Conservation (phyloP, 1,284 basidiomycete genomes). For the Microbotryum scabiosae region DNA sequence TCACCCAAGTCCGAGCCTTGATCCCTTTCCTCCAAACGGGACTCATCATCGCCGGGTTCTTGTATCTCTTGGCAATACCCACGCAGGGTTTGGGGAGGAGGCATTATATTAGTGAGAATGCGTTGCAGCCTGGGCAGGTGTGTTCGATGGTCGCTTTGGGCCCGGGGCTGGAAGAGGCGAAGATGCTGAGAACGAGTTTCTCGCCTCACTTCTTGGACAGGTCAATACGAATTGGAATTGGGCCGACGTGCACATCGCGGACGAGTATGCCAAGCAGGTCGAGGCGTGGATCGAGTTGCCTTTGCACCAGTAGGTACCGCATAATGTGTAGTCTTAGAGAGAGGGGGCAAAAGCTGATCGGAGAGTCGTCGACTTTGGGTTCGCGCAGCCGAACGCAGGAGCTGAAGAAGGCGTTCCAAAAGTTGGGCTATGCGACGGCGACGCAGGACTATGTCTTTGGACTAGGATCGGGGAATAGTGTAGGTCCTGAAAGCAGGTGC, state of each 20-base stretch:
- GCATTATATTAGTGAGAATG: slow-evolving; percentile 87
- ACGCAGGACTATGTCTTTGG: slow-evolving; percentile 59
- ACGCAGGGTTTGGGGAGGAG: neutral
- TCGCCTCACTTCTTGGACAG: slow-evolving; percentile 42
- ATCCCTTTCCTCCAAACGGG: slow-evolving; percentile 13
- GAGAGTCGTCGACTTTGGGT: slow-evolving; percentile 5
- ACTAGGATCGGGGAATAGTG: slow-evolving; percentile 6
- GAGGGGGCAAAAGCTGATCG: neutral
- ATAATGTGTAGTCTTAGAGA: neutral
- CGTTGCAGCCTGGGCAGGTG: slow-evolving; percentile 79
- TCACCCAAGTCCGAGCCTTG: neutral
- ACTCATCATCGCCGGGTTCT: slow-evolving; percentile 28
- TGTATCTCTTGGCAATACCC: slow-evolving; percentile 29
- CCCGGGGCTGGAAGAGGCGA: neutral
- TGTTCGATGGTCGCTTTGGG: slow-evolving; percentile 16
- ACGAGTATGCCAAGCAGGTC: slow-evolving; percentile 61
- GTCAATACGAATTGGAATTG: slow-evolving; percentile 81
- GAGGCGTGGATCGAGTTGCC: slow-evolving; percentile 52
- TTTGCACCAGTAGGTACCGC: neutral
- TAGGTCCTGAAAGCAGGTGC: slow-evolving; percentile 5
- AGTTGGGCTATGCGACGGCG: slow-evolving; percentile 59
- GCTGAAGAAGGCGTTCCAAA: slow-evolving; percentile 54
- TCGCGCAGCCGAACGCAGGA: slow-evolving; percentile 53
- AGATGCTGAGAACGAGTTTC: neutral
- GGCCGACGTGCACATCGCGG: slow-evolving; percentile 75